Evolutionary conservation across 768 basidiomycete species (phyloP).

Genomic region (Hypholoma sublateritium): DNA sequence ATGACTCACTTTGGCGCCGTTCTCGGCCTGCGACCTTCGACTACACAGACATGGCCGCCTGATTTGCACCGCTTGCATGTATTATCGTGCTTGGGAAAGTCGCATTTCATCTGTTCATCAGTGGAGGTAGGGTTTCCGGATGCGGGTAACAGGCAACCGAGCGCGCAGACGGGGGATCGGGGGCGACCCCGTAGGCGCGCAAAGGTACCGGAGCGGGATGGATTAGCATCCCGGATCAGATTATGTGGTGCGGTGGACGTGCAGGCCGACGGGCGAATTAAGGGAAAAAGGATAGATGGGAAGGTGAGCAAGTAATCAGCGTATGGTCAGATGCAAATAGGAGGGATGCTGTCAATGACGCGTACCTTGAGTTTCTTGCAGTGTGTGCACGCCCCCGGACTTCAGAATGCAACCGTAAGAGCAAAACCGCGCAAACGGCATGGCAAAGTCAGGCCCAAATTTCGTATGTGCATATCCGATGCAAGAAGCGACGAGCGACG

Average conservation of each 20-base stretch:
- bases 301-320: background rate
- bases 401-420: constrained; percentile 23
- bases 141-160: background rate
- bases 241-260: background rate
- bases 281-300: background rate
- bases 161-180: background rate
- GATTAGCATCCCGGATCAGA: constrained; percentile 11
- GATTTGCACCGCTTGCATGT: constrained; percentile 78
- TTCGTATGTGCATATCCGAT: background rate
- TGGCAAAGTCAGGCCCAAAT: too few species aligned
- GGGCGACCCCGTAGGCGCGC: constrained; percentile 3
- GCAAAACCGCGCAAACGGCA: background rate
- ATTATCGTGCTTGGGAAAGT: constrained; percentile 68
- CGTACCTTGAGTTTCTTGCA: constrained; percentile 88
- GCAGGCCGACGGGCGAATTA: background rate
- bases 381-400: constrained; percentile 80
- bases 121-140: constrained; percentile 5
- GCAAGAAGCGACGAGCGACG: background rate
- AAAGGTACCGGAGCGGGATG: constrained; percentile 6
- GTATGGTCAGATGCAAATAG: constrained; percentile 1
- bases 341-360: constrained; percentile 1
- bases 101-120: constrained; percentile 78
- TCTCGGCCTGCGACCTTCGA: constrained; percentile 79
- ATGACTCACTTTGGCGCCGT: constrained; percentile 78
- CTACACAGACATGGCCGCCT: constrained; percentile 76